Conservation (phyloP, 345 rosid genomes). For the Citropsis articulata region DNA sequence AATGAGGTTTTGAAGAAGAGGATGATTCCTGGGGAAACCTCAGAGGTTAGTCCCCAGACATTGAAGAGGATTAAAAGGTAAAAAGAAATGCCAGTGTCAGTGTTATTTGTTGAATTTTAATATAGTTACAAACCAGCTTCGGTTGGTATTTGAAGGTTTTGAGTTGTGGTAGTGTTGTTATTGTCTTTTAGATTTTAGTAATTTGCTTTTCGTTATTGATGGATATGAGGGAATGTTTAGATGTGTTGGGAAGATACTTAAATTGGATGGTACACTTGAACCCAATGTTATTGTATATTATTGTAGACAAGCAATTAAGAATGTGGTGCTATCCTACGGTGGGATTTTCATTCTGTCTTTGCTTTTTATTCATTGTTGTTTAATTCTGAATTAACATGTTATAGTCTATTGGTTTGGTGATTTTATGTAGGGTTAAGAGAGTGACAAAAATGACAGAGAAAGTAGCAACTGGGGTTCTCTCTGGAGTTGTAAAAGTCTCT, state of each 20-base stretch:
- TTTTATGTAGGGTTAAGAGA: slow-evolving; percentile 57
- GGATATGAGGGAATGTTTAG: not conserved
- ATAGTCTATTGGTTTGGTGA: slow-evolving; percentile 14
- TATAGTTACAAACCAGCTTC: not conserved
- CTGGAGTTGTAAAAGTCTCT: slow-evolving; percentile 84
- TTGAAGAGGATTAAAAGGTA: slow-evolving; percentile 84
- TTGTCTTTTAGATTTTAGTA: not conserved
- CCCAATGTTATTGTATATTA: not conserved
- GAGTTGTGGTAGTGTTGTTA: not conserved
- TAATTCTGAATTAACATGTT: not conserved
- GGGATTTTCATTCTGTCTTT: not conserved
- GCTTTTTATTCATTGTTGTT: not conserved
- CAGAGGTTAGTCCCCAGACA: slow-evolving; percentile 60
- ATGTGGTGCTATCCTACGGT: not conserved
- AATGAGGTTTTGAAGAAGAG: slow-evolving; percentile 68
- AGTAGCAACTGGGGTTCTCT: slow-evolving; percentile 72
- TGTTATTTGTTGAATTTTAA: not conserved
- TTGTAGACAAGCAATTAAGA: not conserved
- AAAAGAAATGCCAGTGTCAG: not conserved
- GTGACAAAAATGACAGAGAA: slow-evolving; percentile 80
- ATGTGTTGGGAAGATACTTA: not conserved
- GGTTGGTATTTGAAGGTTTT: not conserved
- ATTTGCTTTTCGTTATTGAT: not conserved
- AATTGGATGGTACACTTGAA: not conserved
- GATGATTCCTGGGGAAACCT: slow-evolving; percentile 43